A percentile compares a stretch with the other conserved stretches of the same genome.
phyloP scores from a whole-genome alignment of 257 asterid species.

The Solanum medicagineum region DNA sequence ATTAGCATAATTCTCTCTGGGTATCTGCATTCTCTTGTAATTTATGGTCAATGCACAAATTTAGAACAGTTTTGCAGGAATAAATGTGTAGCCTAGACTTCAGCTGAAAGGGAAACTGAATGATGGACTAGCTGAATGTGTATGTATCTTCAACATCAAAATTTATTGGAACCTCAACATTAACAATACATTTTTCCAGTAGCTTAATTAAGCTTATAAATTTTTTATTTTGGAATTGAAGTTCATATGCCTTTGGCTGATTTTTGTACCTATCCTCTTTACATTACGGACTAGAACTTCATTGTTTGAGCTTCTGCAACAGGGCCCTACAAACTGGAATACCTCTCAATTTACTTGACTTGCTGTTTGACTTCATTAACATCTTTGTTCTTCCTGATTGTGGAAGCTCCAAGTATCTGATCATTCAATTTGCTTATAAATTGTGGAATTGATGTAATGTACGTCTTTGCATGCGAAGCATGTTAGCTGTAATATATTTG shows the following conservation, averaged over 20 bases:
- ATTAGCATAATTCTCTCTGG: slow-evolving; percentile 48
- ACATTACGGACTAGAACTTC: not conserved
- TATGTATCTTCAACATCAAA: slow-evolving; percentile 51
- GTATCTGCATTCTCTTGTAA: slow-evolving; percentile 53
- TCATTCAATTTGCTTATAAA: not conserved
- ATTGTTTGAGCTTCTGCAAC: not conserved
- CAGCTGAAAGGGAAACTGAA: slow-evolving; percentile 45
- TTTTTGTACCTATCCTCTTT: not conserved
- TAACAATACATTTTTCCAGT: slow-evolving; percentile 36
- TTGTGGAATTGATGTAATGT: not conserved
- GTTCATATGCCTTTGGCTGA: not conserved
- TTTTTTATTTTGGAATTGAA: not conserved
- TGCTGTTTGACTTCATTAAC: not conserved
- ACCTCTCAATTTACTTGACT: not conserved
- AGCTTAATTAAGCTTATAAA: slow-evolving; percentile 1
- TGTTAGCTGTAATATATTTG: not conserved
- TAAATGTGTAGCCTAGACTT: slow-evolving; percentile 62
- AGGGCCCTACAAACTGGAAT: not conserved
- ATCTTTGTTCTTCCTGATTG: not conserved
- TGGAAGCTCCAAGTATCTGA: not conserved
- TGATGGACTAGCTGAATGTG: slow-evolving; percentile 48
- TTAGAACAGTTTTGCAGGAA: slow-evolving; percentile 94
- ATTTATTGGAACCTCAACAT: slow-evolving; percentile 49
- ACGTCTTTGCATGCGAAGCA: not conserved
- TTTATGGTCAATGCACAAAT: slow-evolving; percentile 43